Percentiles rank a stretch among this genome's conserved stretches.
phyloP scores from a whole-genome alignment of 306 rosid species.

The Fagus sylvatica region DNA sequence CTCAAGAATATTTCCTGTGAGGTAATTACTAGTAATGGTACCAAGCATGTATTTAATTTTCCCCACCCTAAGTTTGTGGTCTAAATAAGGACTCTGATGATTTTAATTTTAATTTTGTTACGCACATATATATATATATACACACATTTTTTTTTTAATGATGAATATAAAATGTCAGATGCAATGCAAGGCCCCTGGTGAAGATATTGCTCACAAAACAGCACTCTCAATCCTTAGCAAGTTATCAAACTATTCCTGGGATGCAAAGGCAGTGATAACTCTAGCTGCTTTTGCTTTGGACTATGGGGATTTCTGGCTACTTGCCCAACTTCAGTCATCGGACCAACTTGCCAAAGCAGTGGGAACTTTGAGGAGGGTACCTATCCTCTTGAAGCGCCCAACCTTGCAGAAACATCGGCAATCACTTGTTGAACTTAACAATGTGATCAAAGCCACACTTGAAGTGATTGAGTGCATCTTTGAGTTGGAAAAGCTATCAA shows the following conservation, averaged over 20 bases:
- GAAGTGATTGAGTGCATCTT: slow-evolving; percentile 50
- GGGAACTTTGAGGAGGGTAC: slow-evolving; percentile 35
- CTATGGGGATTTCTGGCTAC: slow-evolving; percentile 52
- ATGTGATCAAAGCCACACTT: slow-evolving; percentile 37
- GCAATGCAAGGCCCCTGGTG: slow-evolving; percentile 16
- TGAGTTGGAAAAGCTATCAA: slow-evolving; percentile 50
- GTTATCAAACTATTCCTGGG: slow-evolving; percentile 45
- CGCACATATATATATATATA: neutral
- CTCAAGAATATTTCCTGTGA: slow-evolving; percentile 6
- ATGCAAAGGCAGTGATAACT: slow-evolving; percentile 52
- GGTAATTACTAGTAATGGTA: neutral
- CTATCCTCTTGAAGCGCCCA: slow-evolving; percentile 29
- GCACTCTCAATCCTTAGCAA: slow-evolving; percentile 1
- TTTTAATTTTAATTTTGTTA: no score
- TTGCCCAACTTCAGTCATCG: slow-evolving; percentile 33
- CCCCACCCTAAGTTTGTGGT: no score
- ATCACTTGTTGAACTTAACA: slow-evolving; percentile 35
- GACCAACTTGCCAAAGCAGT: slow-evolving; percentile 42
- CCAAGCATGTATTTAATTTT: no score
- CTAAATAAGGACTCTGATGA: no score
- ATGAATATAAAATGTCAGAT: neutral
- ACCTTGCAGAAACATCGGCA: slow-evolving; percentile 23
- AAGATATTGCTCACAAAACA: neutral
- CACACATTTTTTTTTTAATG: neutral
- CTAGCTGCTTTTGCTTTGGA: slow-evolving; percentile 51